phyloP scores from a whole-genome alignment of 352 stramenopile species.

The Phytophthora tentaculata region DNA sequence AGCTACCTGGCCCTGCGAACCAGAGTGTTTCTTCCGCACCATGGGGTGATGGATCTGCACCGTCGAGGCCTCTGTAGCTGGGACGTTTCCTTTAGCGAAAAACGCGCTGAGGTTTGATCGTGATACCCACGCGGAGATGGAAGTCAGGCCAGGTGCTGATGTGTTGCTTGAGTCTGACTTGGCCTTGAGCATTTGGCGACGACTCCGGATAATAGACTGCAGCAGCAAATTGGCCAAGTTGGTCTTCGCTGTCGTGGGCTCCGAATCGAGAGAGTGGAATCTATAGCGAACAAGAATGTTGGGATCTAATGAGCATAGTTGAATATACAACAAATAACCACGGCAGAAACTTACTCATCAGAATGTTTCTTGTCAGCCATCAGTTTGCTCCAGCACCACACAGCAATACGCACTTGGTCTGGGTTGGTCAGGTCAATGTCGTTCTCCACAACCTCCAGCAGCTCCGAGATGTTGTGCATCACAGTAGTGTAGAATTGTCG shows the following conservation, averaged over 20 bases:
- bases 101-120: conserved; percentile 42
- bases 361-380: conserved; percentile 46
- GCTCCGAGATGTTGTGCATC: conserved; percentile 49
- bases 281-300: conserved; percentile 30
- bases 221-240: conserved; percentile 53
- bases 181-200: conserved; percentile 78
- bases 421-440: conserved; percentile 71
- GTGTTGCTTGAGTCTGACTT: conserved; percentile 41
- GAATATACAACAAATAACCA: neutral
- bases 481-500: conserved; percentile 64
- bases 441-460: conserved; percentile 54
- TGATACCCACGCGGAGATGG: conserved; percentile 48
- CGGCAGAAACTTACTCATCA: conserved; percentile 37
- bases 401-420: conserved; percentile 73
- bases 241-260: conserved; percentile 34
- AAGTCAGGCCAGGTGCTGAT: conserved; percentile 25
- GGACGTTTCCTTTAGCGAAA: conserved; percentile 22
- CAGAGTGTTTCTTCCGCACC: conserved; percentile 63
- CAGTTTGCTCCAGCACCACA: conserved; percentile 80
- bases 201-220: conserved; percentile 76
- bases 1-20: conserved; percentile 13
- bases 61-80: conserved; percentile 5
- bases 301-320: conserved; percentile 5
- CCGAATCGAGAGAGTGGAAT: conserved; percentile 44
- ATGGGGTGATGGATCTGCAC: conserved; percentile 58